Evolutionary conservation across 2,329 filamentous ascomycete genomes (phyloP), one percentile per base, ranked within the genome.

Genomic region (Chrysoporthe puriensis): DNA sequence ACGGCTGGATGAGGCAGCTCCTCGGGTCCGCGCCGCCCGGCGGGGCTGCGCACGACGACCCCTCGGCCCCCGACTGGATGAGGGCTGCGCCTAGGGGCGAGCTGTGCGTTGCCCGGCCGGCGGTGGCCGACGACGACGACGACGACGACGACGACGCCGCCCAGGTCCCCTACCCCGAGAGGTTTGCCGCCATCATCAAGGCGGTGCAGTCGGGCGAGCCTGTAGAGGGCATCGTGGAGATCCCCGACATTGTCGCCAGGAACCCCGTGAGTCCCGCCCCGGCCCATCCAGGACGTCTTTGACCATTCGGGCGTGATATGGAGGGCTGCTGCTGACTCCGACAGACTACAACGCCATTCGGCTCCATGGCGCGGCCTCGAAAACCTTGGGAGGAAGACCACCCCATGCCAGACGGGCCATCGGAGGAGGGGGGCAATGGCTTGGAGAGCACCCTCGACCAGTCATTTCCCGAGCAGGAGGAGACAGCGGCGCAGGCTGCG

Each of bases 221-320:
- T 0, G 91, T 97, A 56, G 93, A 94, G 1, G 94, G 94, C 0
- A 96, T 97, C 74, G 89, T 90, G 72, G 88, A 97, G 71, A 95
- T 97, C 64, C 93, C 94, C 4, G 87, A 93, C 72, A 96, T 90
- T 0, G 83, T 97, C 5, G 83, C 94, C 26, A 84, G 88, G 64
- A 90, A 91, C 4, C 86, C 92, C 69, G 90, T 91, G 69, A 86
- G 84, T 74, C 18, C 8, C 7, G 46, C 16, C 21, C 44, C 11
- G 13, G 4, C 21, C 48, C n/a, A 36, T 36, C 43, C 21, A 52
- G 43, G 16, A 4, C 63, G 18, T 42, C 54, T 54, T 48, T 42
- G 13, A 42, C 43, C 36, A 16, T 59, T 42, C 50, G 9, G 13
- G 16, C 18, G 21, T 9, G 50, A 3, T 66, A 6, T 7, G 50